Base-by-base conservation (phyloP, 2,329 filamentous ascomycete genomes). In the Incumbomyces lentus region DNA sequence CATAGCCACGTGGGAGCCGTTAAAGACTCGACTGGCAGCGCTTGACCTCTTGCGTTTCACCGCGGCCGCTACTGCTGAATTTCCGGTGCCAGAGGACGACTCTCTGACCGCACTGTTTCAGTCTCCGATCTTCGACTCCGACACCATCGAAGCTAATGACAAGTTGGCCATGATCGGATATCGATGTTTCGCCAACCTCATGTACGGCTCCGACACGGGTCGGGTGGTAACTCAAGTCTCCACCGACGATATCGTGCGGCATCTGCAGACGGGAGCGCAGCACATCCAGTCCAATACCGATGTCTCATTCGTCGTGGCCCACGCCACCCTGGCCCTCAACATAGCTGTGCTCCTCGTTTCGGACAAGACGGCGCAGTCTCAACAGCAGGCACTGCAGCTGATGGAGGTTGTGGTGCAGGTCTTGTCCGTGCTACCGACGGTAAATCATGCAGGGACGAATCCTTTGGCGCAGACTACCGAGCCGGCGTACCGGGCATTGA, bases 21-120 rank as follows among this genome's bases (percentile, higher is more conserved):
- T 83, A 44, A 72, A 80, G 11, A 84, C 86, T 55, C 82, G 88
- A 38, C 74, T 98, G 0, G 85, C 92, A 0, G 86, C 81, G 11
- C 75, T 98, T 1, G 92, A 96, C 62, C 71, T 96, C 1, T 73
- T 96, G 4, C 85, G 92, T n/a, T 80, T 93, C 40, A 72, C 92
- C 22, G 82, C 85, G 1, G 79, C 81, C 1, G 79, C 78, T 4
- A 75, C 74, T 6, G 77, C 85, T 0, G 66, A 75, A 1, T 76
- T 80, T n/a, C 82, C 86, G 1, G 73, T 75, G 6, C 76, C 77
- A 41, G 73, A 78, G 42, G 65, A 68, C 12, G 62, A 63, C 2
- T 67, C 72, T 26, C 69, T 69, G 2, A 67, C 75, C 6, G 66
- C 70, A 1, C 67, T 95, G 6, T 71, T 80, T 30, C 62, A 62